Percentiles rank a stretch among this genome's conserved stretches.
Conservation (phyloP, 805 yeast genomes). For the Debaryomyces maramus region DNA sequence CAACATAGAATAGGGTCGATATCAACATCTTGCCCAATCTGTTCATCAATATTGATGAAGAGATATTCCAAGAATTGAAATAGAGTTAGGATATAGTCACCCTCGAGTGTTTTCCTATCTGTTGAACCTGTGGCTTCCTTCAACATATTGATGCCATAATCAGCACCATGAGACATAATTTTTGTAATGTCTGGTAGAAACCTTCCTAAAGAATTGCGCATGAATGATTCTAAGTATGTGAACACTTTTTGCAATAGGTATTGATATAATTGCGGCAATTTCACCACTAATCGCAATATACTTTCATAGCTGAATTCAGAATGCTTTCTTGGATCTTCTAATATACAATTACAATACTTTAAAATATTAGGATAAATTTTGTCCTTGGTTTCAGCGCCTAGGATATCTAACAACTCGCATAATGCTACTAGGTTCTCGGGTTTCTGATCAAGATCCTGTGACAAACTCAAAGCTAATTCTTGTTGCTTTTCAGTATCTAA, state of each 20-base stretch:
- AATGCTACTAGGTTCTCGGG: conserved; percentile 20
- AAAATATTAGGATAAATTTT: conserved; percentile 10
- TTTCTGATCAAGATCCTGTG: conserved; percentile 14
- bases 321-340: conserved; percentile 2
- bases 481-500: conserved; percentile 19
- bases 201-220: conserved; percentile 9
- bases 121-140: neutral
- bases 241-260: conserved; percentile 9
- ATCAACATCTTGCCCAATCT: conserved; percentile 2
- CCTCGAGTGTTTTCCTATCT: conserved; percentile 8
- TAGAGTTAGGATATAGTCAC: conserved; percentile 18
- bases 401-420: conserved; percentile 26
- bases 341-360: conserved; percentile 6
- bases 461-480: conserved; percentile 21
- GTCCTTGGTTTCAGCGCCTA: conserved; percentile 11
- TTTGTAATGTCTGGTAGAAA: conserved; percentile 18
- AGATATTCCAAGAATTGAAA: conserved; percentile 39
- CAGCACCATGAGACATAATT: conserved; percentile 4
- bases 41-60: conserved; percentile 22
- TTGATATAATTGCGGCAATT: conserved; percentile 16
- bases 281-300: conserved; percentile 14
- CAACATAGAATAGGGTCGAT: neutral
- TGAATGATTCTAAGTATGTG: conserved; percentile 7
- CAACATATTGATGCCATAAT: neutral
- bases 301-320: conserved; percentile 8